A percentile compares a stretch with the other conserved stretches of the same genome.
phyloP scores from a whole-genome alignment of 495 filamentous ascomycete species.

The Xylaria curta region DNA sequence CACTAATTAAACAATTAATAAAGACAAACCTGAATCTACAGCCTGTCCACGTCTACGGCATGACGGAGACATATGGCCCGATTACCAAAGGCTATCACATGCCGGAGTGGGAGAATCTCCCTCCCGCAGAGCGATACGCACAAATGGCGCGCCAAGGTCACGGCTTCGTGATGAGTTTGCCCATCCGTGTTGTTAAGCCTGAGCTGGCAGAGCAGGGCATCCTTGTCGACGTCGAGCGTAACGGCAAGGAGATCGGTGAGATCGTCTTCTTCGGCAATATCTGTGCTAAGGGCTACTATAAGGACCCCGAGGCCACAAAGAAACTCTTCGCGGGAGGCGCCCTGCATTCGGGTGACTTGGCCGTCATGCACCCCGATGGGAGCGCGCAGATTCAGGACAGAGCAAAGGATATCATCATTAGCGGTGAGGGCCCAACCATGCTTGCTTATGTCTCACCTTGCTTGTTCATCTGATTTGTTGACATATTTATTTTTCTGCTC shows the following conservation, averaged over 20 bases:
- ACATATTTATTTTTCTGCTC: background rate
- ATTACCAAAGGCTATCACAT: constrained; percentile 93
- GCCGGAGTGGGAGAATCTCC: constrained; percentile 77
- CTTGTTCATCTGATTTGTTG: background rate
- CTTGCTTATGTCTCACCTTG: constrained; percentile 2
- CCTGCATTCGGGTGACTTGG: constrained; percentile 87
- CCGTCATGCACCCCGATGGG: constrained; percentile 89
- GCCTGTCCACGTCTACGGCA: constrained; percentile 93
- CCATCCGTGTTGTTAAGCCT: constrained; percentile 81
- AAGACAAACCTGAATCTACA: constrained; percentile 73
- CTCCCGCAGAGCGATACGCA: constrained; percentile 74
- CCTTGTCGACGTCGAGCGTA: constrained; percentile 74
- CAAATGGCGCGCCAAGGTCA: constrained; percentile 91
- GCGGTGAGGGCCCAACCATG: constrained; percentile 61
- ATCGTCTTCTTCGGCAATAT: constrained; percentile 92
- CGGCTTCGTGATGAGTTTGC: constrained; percentile 85
- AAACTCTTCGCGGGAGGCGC: constrained; percentile 90
- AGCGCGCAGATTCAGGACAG: constrained; percentile 91
- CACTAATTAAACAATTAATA: background rate
- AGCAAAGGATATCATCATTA: constrained; percentile 98
- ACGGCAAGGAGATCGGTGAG: constrained; percentile 93
- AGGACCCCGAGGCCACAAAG: constrained; percentile 83
- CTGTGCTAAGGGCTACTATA: constrained; percentile 89
- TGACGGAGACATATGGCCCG: constrained; percentile 96
- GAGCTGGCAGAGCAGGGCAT: constrained; percentile 67